These are phyloP conservation scores for Globisporangium carolinianum DNA, from an alignment of 352 stramenopile genomes.

Conservation along the genomic window DNA sequence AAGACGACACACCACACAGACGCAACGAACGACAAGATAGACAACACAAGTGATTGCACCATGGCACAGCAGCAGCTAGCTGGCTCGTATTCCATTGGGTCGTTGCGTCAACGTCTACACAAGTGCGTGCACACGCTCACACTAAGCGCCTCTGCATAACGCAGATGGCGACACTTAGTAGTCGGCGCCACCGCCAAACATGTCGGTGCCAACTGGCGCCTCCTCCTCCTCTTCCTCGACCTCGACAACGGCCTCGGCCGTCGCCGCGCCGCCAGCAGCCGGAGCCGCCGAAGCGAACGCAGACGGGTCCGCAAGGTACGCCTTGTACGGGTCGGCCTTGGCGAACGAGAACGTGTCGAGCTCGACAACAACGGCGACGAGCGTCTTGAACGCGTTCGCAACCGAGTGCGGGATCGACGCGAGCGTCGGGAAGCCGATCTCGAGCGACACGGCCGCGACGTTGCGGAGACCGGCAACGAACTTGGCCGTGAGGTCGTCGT, in stretches of 20 bases:
- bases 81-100: no score
- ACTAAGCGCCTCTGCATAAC: no score
- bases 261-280: constrained; percentile 71
- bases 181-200: constrained; percentile 69
- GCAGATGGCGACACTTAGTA: constrained; percentile 38
- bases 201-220: constrained; percentile 82
- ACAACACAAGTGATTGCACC: no score
- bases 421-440: constrained; percentile 95
- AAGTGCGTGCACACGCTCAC: no score
- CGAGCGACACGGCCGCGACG: constrained; percentile 94
- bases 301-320: constrained; percentile 91
- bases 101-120: no score
- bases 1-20: no score
- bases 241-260: constrained; percentile 45
- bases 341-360: constrained; percentile 96
- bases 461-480: constrained; percentile 93
- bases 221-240: constrained; percentile 74
- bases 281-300: constrained; percentile 87
- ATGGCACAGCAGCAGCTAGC: no score
- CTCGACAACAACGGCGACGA: constrained; percentile 95
- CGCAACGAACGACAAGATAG: no score
- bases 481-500: constrained; percentile 95
- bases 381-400: constrained; percentile 97
- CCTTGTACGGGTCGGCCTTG: constrained; percentile 96
- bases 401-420: constrained; percentile 98